A percentile compares a stretch with the other conserved stretches of the same genome.
These are phyloP conservation scores for Ochromonas danica DNA, from an alignment of 108 stramenopile genomes.

Conservation along the genomic window DNA sequence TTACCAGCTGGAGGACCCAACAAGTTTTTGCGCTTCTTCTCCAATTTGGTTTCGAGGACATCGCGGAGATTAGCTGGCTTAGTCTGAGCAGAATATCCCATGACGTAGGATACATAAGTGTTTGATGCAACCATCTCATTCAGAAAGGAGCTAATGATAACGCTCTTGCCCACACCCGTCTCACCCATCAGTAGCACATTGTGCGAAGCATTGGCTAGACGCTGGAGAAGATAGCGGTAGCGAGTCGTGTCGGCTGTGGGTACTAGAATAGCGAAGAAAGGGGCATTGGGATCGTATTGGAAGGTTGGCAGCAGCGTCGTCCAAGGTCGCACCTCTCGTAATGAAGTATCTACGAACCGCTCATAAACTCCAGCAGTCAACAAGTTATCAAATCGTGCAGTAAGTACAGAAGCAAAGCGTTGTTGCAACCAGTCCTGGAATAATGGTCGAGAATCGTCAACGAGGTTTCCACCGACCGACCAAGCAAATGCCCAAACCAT, in stretches of 20 bases:
- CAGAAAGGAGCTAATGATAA: constrained; percentile 50
- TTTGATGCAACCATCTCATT: constrained; percentile 41
- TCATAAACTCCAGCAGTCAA: constrained; percentile 42
- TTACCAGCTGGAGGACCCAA: constrained; percentile 60
- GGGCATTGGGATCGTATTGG: constrained; percentile 40
- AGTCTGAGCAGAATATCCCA: constrained; percentile 63
- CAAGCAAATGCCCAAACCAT: constrained; percentile 58
- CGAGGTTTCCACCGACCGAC: constrained; percentile 54
- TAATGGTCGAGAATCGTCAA: constrained; percentile 41
- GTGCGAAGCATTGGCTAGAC: constrained; percentile 4
- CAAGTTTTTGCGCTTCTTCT: constrained; percentile 62
- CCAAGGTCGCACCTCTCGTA: constrained; percentile 43
- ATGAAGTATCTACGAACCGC: background rate
- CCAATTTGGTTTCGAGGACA: constrained; percentile 58
- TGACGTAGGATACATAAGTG: constrained; percentile 45
- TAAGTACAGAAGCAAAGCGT: constrained; percentile 2
- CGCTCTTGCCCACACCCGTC: constrained; percentile 65
- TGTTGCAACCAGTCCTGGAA: constrained; percentile 41
- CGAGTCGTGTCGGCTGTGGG: constrained; percentile 59
- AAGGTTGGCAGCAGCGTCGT: constrained; percentile 45
- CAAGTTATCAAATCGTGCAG: background rate
- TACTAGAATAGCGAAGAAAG: constrained; percentile 61
- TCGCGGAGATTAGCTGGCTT: constrained; percentile 52
- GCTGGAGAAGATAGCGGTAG: constrained; percentile 36
- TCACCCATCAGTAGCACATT: constrained; percentile 52